Percentiles rank a stretch among this genome's conserved stretches.
phyloP scores from a whole-genome alignment of 139 green algal species.

The Volvox africanus region DNA sequence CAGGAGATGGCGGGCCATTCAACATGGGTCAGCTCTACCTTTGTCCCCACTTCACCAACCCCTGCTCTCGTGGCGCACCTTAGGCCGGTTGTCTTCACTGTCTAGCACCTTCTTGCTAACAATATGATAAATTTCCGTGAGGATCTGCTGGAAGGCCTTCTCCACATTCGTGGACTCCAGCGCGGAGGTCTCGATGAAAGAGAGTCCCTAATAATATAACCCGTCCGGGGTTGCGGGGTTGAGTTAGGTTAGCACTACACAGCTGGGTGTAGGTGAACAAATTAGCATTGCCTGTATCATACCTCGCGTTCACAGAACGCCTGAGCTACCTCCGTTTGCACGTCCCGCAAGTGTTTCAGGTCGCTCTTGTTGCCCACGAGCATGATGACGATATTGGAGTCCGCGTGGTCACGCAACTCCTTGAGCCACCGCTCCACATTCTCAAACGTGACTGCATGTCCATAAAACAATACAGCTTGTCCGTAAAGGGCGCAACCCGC shows the following conservation, averaged over 20 bases:
- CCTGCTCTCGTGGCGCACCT: constrained; percentile 30
- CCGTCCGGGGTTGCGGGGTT: constrained; percentile 58
- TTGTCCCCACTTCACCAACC: not conserved
- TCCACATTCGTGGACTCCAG: constrained; percentile 99
- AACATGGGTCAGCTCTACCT: not conserved
- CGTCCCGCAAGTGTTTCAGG: constrained; percentile 92
- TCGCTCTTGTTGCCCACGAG: constrained; percentile 99
- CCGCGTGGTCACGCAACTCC: constrained; percentile 97
- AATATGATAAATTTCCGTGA: constrained; percentile 99
- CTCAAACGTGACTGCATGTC: constrained; percentile 91
- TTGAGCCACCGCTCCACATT: constrained; percentile 99
- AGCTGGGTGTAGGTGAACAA: too few relatives aligned
- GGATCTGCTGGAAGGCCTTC: constrained; percentile 96
- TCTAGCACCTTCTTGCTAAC: constrained; percentile 93
- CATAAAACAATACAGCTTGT: not conserved
- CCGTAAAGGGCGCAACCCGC: not conserved
- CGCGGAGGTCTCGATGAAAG: constrained; percentile 99
- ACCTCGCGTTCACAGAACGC: constrained; percentile 91
- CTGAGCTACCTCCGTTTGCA: constrained; percentile 94
- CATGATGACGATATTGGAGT: constrained; percentile 99
- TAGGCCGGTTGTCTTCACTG: constrained; percentile 63
- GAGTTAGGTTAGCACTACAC: too few relatives aligned
- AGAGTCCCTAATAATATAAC: too few relatives aligned
- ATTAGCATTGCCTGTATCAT: not conserved
- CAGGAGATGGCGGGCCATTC: too few relatives aligned